Conservation (phyloP, 2,329 filamentous ascomycete species). For the Apiospora kogelbergensis region DNA sequence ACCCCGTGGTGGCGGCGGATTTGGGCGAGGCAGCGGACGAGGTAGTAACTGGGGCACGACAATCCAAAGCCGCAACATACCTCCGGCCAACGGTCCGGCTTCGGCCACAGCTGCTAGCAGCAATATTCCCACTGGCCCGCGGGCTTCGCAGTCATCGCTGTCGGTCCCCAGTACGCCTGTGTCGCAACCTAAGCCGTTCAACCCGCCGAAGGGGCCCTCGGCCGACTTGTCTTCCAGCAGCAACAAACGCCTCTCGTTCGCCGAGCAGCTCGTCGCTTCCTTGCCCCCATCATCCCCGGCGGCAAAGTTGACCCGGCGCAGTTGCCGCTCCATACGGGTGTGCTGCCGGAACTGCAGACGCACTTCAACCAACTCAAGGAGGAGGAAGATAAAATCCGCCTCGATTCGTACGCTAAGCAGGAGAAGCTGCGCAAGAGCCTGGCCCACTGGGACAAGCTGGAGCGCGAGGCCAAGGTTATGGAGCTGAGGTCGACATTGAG, state of each 20-base stretch:
- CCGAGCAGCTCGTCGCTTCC: conserved; percentile 51
- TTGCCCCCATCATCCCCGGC: conserved; percentile 54
- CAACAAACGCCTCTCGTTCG: conserved; percentile 37
- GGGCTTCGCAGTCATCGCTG: conserved; percentile 28
- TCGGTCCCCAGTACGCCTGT: conserved; percentile 39
- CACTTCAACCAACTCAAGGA: conserved; percentile 55
- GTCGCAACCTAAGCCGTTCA: conserved; percentile 47
- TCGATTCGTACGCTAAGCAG: conserved; percentile 53
- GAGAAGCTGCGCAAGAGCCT: conserved; percentile 55
- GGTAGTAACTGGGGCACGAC: conserved; percentile 44
- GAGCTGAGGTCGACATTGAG: conserved; percentile 57
- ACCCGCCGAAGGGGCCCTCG: conserved; percentile 56
- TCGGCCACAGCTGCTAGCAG: conserved; percentile 39
- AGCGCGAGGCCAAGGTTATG: conserved; percentile 54
- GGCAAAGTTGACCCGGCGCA: conserved; percentile 53
- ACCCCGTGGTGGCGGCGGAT: conserved; percentile 40
- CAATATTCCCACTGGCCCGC: conserved; percentile 30
- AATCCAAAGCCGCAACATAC: conserved; percentile 29
- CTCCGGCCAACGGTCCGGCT: conserved; percentile 26
- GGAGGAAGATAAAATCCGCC: conserved; percentile 57
- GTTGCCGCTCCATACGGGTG: conserved; percentile 44
- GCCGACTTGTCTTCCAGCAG: conserved; percentile 30
- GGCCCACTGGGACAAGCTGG: conserved; percentile 52
- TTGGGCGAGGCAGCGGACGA: conserved; percentile 45
- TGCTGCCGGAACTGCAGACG: conserved; percentile 54